Base-by-base conservation (phyloP, 441 rosid species). In the Pelargonium fulgidum region DNA sequence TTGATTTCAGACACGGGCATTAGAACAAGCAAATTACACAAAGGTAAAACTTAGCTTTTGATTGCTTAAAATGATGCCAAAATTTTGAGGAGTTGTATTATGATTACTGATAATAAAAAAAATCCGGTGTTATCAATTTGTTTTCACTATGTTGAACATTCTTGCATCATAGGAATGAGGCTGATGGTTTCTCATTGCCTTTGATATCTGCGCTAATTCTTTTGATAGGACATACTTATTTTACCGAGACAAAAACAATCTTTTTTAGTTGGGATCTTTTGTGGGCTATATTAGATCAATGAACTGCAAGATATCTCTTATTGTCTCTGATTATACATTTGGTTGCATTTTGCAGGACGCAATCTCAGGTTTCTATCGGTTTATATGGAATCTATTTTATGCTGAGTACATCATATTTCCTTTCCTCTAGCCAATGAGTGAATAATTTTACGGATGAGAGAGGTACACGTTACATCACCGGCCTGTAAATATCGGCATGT, bases 321-420 rank as follows among this genome's bases (percentile, higher is more conserved):
- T 29, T 22, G 4, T 67, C 24, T 68, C 63, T 78, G 68, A 73
- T 61, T 48, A 12, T 29, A 10, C 52, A 11, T 62, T 45, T 66
- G 29, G 33, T 65, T 73, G 64, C 19, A 4, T 71, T 78, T 19
- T 88, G 87, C 87, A 91, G 98, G 97, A 86, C 79, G 93, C 95
- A 68, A 93, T 91, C 73, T 81, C 89, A 8, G 88, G 70, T 62
- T 91, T 77, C 84, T 93, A 93, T 66, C 78, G 84, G 72, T 93
- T 88, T 70, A 87, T 93, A 80, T 93, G 98, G 98, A 89, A 91
- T 81, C 95, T 91, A 62, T 93, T 93, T 77, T 91, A 91, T 62
- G 81, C 91, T 5, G 97, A 93, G 87, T 93, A 93, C 78, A 72
- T 87, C 42, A 73, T 91, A 61, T 91, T 91, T 76, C 97, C 97